Evolutionary conservation across 2,329 filamentous ascomycete genomes (phyloP), one percentile per base, ranked within the genome.

Genomic region (Aureobasidium leucospermi): DNA sequence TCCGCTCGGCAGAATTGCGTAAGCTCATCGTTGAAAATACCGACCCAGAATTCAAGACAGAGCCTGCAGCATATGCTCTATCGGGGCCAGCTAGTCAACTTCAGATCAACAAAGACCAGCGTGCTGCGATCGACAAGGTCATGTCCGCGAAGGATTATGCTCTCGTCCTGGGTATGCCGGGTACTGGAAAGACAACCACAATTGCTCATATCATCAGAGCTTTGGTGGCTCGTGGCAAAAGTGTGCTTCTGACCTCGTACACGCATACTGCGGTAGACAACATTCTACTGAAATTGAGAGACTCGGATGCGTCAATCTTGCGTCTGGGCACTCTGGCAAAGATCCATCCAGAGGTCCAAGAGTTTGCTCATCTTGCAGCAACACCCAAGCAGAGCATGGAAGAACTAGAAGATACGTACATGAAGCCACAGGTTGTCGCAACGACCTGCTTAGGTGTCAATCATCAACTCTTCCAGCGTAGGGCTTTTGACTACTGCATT

Each of bases 221-320:
- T 0, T 79, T 99, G 32, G 87, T 94, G 5, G 85, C 87, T 0
- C 89, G 96, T 71, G 88, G 90, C 10, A 97, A 97, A 75, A 96
- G 89, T 59, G 91, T 99, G 13, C 78, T 99, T 6, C 78, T 99
- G 42, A 95, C 94, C 0, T 96, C 92, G 0, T 97, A 97, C 71
- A 99, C 94, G 0, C 94, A 99, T 70, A 96, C 92, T 1, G 94
- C 94, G 3, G 94, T 99, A 3, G 94, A 99, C 81, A 99, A 99
- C 65, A 99, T 99, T 66, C 77, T 99, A 6, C 78, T 99, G 62
- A 99, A 99, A 74, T 85, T 99, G 59, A 87, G 87, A 56, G 78
- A 87, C 23, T 64, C 70, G 28, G 69, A 66, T 4, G 48, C 69
- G 65, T 84, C 85, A 2, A 87, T 96, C 53, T 77, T 99, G 38